A percentile compares a stretch with the other conserved stretches of the same genome.
Conservation (phyloP, 176 grass and related monocot species). For the Neostapfia colusana region DNA sequence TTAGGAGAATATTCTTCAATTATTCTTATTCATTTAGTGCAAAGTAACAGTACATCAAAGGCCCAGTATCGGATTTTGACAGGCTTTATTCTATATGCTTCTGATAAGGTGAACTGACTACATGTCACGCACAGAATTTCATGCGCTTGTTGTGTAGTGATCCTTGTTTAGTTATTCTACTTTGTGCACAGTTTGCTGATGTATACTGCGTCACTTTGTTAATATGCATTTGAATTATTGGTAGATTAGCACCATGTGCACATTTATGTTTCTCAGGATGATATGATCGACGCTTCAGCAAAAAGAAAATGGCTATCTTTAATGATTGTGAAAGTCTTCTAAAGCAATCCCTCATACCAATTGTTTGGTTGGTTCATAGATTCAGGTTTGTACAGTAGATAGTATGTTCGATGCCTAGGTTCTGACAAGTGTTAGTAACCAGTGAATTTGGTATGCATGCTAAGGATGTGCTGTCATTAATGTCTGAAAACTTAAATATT, state of each 20-base stretch:
- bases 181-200: constrained; percentile 25
- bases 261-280: constrained; percentile 50
- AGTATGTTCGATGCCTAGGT: not conserved
- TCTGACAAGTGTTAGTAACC: not conserved
- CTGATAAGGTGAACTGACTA: constrained; percentile 3
- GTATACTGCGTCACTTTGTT: constrained; percentile 40
- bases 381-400: constrained; percentile 39
- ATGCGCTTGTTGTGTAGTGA: not conserved
- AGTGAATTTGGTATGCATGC: not conserved
- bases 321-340: constrained; percentile 41
- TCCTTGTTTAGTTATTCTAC: constrained; percentile 20
- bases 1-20: not conserved
- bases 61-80: not conserved
- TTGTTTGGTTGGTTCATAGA: constrained; percentile 39
- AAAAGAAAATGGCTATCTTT: constrained; percentile 45
- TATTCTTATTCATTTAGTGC: constrained; percentile 2
- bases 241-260: constrained; percentile 57
- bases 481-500: not conserved
- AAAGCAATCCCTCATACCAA: constrained; percentile 23
- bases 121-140: constrained; percentile 9
- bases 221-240: constrained; percentile 60
- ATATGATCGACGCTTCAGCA: constrained; percentile 42
- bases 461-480: not conserved
- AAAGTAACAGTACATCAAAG: constrained; percentile 13
- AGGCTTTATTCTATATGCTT: constrained; percentile 7